Conservation (phyloP, 192 early-diverging fungal species). For the Cetraspora pellucida region DNA sequence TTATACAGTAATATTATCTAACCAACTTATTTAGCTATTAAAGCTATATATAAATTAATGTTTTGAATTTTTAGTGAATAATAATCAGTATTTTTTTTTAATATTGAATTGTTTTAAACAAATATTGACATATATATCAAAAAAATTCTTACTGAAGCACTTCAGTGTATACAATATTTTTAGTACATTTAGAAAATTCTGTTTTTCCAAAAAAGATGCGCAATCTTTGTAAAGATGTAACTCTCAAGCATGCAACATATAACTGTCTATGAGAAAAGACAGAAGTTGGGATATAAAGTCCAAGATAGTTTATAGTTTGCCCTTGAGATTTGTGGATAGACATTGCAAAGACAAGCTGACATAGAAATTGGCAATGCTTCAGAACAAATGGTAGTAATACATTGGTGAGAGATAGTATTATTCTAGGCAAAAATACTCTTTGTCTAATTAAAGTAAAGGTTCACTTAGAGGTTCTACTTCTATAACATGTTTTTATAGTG, state of each 20-base stretch:
- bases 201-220: neutral
- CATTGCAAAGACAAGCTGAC: constrained; percentile 33
- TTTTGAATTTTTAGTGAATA: no score
- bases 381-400: constrained; percentile 18
- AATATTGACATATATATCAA: no score
- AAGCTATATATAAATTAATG: no score
- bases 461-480: constrained; percentile 25
- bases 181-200: neutral
- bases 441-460: constrained; percentile 17
- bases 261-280: constrained; percentile 34
- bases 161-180: neutral
- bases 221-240: neutral
- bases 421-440: constrained; percentile 31
- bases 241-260: constrained; percentile 19
- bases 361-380: constrained; percentile 16
- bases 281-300: neutral
- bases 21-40: no score
- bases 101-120: no score
- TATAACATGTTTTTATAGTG: constrained; percentile 1
- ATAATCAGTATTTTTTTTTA: no score
- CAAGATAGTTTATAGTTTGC: constrained; percentile 4
- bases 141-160: neutral
- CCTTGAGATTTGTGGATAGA: constrained; percentile 33
- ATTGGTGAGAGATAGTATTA: constrained; percentile 7
- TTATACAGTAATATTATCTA: no score